Conservation (phyloP, 305 asterid genomes). For the Stenogyne calaminthoides region DNA sequence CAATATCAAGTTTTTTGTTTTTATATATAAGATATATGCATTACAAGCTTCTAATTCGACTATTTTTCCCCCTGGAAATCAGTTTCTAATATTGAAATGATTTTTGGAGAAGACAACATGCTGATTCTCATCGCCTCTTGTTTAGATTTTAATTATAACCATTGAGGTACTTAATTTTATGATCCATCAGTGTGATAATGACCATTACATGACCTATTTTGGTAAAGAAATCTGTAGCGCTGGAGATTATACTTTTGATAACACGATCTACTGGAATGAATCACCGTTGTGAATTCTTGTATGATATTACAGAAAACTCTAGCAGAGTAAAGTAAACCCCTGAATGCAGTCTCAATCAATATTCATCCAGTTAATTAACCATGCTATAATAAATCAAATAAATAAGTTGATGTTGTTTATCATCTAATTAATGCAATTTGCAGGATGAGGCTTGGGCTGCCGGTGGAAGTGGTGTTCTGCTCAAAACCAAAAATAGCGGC, state of each 20-base stretch:
- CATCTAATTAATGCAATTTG: slow-evolving; percentile 24
- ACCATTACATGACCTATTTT: background rate
- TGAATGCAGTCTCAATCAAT: background rate
- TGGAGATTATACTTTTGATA: background rate
- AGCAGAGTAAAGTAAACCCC: background rate
- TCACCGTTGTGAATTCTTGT: background rate
- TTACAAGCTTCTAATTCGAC: background rate
- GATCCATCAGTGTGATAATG: background rate
- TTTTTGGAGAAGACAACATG: background rate
- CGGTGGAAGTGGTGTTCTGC: slow-evolving; percentile 93
- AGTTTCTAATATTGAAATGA: background rate
- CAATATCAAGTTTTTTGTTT: background rate
- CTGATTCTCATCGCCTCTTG: background rate
- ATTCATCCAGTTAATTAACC: background rate
- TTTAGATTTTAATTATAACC: background rate
- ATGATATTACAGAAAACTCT: background rate
- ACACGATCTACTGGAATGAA: background rate
- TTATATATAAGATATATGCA: background rate
- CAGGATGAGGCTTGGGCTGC: slow-evolving; percentile 99
- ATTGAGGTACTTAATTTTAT: background rate
- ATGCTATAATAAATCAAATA: too few relatives aligned
- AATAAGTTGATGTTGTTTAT: background rate
- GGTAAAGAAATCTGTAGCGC: background rate
- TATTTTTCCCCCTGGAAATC: background rate
- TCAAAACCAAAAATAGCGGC: slow-evolving; percentile 88